A percentile compares a stretch with the other conserved stretches of the same genome.
Conservation (phyloP, 805 yeast species). For the Torulaspora franciscae region DNA sequence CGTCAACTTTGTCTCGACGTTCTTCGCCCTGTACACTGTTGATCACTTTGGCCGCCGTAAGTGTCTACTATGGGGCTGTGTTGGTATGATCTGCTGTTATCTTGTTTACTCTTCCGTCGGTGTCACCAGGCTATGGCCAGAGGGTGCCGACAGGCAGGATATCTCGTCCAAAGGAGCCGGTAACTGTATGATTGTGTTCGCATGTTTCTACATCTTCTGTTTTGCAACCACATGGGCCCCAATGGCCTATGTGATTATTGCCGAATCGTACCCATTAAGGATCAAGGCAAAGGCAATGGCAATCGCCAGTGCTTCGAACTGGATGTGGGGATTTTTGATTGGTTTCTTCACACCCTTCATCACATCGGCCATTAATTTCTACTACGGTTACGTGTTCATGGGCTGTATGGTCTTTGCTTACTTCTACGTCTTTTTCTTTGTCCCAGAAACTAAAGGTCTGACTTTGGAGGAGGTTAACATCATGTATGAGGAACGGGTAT, state of each 20-base stretch:
- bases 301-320: slow-evolving; percentile 56
- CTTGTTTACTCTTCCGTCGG: slow-evolving; percentile 55
- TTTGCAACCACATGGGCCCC: slow-evolving; percentile 75
- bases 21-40: slow-evolving; percentile 46
- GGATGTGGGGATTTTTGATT: slow-evolving; percentile 61
- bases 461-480: slow-evolving; percentile 75
- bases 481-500: slow-evolving; percentile 40
- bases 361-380: slow-evolving; percentile 57
- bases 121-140: slow-evolving; percentile 41
- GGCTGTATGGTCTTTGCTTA: slow-evolving; percentile 52
- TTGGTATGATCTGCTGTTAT: slow-evolving; percentile 44
- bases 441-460: slow-evolving; percentile 74
- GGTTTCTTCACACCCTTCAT: slow-evolving; percentile 69
- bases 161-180: slow-evolving; percentile 51
- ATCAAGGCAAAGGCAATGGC: slow-evolving; percentile 52
- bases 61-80: slow-evolving; percentile 44
- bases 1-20: slow-evolving; percentile 55
- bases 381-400: slow-evolving; percentile 58
- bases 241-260: slow-evolving; percentile 53
- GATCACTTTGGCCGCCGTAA: slow-evolving; percentile 51
- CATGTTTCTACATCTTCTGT: slow-evolving; percentile 62
- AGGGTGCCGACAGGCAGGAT: slow-evolving; percentile 36
- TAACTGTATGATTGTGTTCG: slow-evolving; percentile 61
- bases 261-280: slow-evolving; percentile 66
- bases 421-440: slow-evolving; percentile 62